Base-by-base conservation (phyloP, 306 rosid genomes). In the Glycine latifolia region DNA sequence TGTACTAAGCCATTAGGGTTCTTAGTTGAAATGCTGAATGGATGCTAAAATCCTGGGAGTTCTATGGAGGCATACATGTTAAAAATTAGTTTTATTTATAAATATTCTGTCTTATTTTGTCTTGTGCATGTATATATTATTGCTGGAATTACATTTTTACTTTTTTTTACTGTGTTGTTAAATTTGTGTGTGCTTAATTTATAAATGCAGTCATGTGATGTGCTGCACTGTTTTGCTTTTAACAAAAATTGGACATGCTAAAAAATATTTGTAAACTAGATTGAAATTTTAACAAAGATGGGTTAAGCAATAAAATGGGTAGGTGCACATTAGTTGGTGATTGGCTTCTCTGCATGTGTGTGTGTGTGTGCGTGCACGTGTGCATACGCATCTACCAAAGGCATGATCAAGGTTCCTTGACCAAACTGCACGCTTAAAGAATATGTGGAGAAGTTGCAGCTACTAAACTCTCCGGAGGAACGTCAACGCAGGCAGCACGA, bases 401-500 rank as follows among this genome's bases (percentile, higher is more conserved):
- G 67, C 77, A 65, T 74, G 76, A 68, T 76, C 26, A 71, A 76
- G 70, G 79, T 87, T 90, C 96, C 98, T 95, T 95, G 85, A 95
- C 98, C 77, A 66, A 87, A 82, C 67, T 85, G 79, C 79, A 95
- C 95, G 85, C 87, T 86, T 31, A 86, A 87, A 89, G 96, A 91
- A 75, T 87, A 81, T 13, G 92, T 82, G 84, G 98, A 89, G 90
- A 92, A 87, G 81, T 86, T 95, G 86, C 94, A 89, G 85, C 87
- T 78, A 78, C 85, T 93, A 78, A 90, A 83, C 81, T 93, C 94
- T 9, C 88, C 84, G 2, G 97, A 92, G 85, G 98, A 93, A 77
- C 89, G 75, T 10, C 93, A 89, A 70, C 87, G 86, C 81, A 90
- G 96, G 89, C 86, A 93, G 76, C 75, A 35, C 48, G 93, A 91